Evolutionary conservation across 768 basidiomycete genomes (phyloP).

Genomic region (Amanita muscaria): DNA sequence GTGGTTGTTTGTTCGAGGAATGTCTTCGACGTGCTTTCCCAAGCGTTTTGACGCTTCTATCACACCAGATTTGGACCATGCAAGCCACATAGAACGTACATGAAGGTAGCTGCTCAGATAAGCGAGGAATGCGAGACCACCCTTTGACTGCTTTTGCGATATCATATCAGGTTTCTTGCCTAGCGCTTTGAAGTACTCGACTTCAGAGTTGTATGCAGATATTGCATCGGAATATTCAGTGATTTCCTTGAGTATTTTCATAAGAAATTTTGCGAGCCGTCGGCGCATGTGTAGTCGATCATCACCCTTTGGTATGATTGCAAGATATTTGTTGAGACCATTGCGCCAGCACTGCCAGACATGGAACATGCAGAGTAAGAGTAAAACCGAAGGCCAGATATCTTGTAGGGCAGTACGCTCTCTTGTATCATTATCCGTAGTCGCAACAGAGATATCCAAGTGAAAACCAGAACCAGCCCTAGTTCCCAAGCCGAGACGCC

Average conservation of each 20-base stretch:
- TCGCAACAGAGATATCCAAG: slow-evolving; percentile 14
- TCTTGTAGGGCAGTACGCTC: slow-evolving; percentile 17
- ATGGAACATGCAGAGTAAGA: slow-evolving; percentile 28
- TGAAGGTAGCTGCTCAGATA: slow-evolving; percentile 15
- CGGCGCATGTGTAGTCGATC: slow-evolving; percentile 11
- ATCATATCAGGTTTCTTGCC: slow-evolving; percentile 2
- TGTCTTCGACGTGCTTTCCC: slow-evolving; percentile 12
- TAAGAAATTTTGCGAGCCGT: slow-evolving; percentile 14
- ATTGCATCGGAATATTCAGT: slow-evolving; percentile 15
- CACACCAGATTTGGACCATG: slow-evolving; percentile 22
- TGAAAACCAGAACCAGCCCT: background rate
- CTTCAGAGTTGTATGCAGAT: slow-evolving; percentile 11
- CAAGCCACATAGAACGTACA: slow-evolving; percentile 15
- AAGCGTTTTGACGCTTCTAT: slow-evolving; percentile 18
- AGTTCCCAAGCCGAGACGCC: background rate
- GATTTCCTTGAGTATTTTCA: slow-evolving; percentile 17
- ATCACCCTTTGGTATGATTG: slow-evolving; percentile 18
- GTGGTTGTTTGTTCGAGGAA: slow-evolving; percentile 26
- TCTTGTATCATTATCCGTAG: slow-evolving; percentile 22
- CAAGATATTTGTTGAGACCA: slow-evolving; percentile 18
- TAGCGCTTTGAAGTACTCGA: slow-evolving; percentile 12
- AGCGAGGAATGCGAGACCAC: slow-evolving; percentile 14
- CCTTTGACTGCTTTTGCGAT: slow-evolving; percentile 12
- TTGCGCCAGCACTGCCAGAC: slow-evolving; percentile 26
- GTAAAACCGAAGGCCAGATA: slow-evolving; percentile 15